Conservation (phyloP, 2,329 filamentous ascomycete species). For the Tolypocladium album region DNA sequence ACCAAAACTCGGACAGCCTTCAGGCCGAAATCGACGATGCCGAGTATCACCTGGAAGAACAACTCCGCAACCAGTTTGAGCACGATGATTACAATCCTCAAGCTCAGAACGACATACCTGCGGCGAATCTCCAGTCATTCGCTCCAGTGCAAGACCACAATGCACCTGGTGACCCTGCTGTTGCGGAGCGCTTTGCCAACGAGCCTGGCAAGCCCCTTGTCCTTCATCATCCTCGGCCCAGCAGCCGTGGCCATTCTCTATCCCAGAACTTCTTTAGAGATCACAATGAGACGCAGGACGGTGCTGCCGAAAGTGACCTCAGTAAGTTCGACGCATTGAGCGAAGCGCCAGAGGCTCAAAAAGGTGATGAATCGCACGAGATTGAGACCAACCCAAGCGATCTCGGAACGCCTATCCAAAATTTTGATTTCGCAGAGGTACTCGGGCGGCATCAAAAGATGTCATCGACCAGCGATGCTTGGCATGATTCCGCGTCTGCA, state of each 20-base stretch:
- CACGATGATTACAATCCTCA: conserved; percentile 68
- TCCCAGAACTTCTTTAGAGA: conserved; percentile 56
- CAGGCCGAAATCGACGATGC: conserved; percentile 79
- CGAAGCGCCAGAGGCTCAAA: conserved; percentile 26
- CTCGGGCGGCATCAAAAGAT: conserved; percentile 42
- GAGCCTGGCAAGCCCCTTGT: conserved; percentile 43
- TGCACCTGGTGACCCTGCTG: conserved; percentile 36
- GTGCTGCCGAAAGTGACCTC: conserved; percentile 24
- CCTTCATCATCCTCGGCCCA: conserved; percentile 63
- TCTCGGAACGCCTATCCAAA: conserved; percentile 50
- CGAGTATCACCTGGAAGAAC: conserved; percentile 75
- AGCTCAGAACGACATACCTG: conserved; percentile 22
- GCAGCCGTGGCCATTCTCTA: conserved; percentile 61
- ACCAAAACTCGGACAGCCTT: conserved; percentile 53
- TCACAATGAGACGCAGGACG: conserved; percentile 34
- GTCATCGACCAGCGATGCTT: conserved; percentile 52
- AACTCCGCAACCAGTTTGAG: conserved; percentile 67
- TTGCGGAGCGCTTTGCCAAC: conserved; percentile 40
- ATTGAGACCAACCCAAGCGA: conserved; percentile 67
- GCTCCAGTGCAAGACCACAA: conserved; percentile 28
- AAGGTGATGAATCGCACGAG: conserved; percentile 48
- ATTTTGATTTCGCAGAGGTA: conserved; percentile 32
- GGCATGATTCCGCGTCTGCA: conserved; percentile 40
- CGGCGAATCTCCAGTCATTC: conserved; percentile 12
- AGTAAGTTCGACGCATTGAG: conserved; percentile 29